Base-by-base conservation (phyloP, 2,329 filamentous ascomycete species). In the Ophiosphaerella korrae region DNA sequence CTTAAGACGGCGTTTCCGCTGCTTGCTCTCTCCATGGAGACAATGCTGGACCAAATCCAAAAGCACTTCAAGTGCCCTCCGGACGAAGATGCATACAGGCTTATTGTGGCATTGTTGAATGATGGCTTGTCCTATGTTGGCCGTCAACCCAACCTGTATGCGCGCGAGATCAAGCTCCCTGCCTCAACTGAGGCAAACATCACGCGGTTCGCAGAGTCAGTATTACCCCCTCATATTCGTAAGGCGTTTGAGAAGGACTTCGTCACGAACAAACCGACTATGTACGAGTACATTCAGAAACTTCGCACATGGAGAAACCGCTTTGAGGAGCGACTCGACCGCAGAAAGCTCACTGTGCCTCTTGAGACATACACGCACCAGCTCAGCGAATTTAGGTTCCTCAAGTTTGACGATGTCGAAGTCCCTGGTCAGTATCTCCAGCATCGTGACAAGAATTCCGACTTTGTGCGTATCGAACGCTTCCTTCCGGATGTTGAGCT, bases 21-120 rank as follows among this genome's bases (percentile, higher is more conserved):
- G 14, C 83, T 99, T 63, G 94, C 95, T 8, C 79, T 97, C 37
- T 97, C 93, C 0, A 97, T 99, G 94, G 94, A 99, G 77, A 96
- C 93, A 0, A 99, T 97, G 92, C 92, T 97, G 26, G 94, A 99
- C 70, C 93, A 97, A 75, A 96, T 99, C 52, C 89, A 94, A 74
- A 97, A 97, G 80, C 89, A 97, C 75, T 99, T 99, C 84, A 99
- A 99, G 77, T 97, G 94, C 66, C 93, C 93, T 12, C 93, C 93
- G 0, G 94, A 99, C 66, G 94, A 99, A 73, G 94, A 99, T 77
- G 95, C 94, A 2, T 97, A 97, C 74, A 85, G 94, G 42, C 82
- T 99, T 13, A 99, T 99, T 60, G 93, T 97, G n/a, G 95, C 94
- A 2, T 79, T 99, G 9, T 84, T 99, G 18, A 99, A 99, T 71